Base-by-base conservation (phyloP, 2,329 filamentous ascomycete genomes). In the Aaosphaeria arxii region DNA sequence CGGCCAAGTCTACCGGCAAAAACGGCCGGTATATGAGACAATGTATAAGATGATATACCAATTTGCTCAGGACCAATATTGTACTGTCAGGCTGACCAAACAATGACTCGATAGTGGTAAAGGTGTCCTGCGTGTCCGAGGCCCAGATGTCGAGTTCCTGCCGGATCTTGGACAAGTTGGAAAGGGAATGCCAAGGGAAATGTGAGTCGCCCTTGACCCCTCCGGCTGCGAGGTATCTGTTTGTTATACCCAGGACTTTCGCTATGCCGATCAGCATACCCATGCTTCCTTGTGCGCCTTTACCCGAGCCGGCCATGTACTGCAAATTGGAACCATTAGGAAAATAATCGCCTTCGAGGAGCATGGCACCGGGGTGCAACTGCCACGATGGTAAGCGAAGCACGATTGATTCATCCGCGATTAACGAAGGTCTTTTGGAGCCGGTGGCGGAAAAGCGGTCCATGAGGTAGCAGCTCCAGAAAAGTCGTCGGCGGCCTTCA, bases 151-250 rank as follows among this genome's bases (percentile, higher is more conserved):
- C 89, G 28, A 95, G 76, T 60, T 94, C 88, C 54, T 91, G 87
- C 30, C 89, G 82, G 54, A 95, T 94, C 63, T 90, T 91, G 45
- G 89, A 94, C 2, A 95, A 76, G 51, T 87, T 91, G 5, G 90
- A 95, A 17, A 91, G 78, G 1, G 88, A 85, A 64, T 95, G 89
- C 90, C 90, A 95, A 7, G 90, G 90, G 55, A 95, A 95, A 67
- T 95, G 89, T 0, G 89, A 91, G 63, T 95, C 89, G 30, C 89
- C 89, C 70, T 92, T 94, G 47, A 94, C 88, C 32, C 90, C 90
- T 5, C 89, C 90, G 2, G 88, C 87, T 6, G 89, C 88, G 43
- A 95, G 78, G 67, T 95, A 95, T 50, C 85, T 82, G 61, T 91
- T 94, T 1, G 89, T 92, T 50, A 86, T 86, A 32, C 90, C 89